Evolutionary conservation across 2,329 filamentous ascomycete genomes (phyloP).

Genomic region (Nigrograna mackinnonii): DNA sequence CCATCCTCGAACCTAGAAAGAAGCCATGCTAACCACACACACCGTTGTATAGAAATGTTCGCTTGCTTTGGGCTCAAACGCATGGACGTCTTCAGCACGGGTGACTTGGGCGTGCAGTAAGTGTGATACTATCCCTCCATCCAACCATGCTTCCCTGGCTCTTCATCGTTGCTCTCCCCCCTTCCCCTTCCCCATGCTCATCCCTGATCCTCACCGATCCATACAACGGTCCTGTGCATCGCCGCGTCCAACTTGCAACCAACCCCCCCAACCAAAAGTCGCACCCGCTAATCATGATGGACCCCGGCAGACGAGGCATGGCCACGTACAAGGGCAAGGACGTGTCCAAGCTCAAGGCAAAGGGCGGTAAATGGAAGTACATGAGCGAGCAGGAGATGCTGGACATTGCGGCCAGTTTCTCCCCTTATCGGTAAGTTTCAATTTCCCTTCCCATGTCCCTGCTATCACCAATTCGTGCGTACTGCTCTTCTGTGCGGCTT

Average conservation of each 20-base stretch:
- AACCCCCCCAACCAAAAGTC: too few relatives aligned
- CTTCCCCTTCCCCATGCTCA: too few relatives aligned
- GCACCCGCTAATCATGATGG: too few relatives aligned
- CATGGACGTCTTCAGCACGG: constrained; percentile 89
- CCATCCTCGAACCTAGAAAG: too few relatives aligned
- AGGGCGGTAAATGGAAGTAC: constrained; percentile 81
- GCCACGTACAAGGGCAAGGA: constrained; percentile 83
- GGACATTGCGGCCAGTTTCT: constrained; percentile 76
- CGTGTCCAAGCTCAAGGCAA: constrained; percentile 79
- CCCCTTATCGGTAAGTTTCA: constrained; percentile 70
- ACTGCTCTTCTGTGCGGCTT: constrained; percentile 6
- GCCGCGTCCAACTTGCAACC: too few relatives aligned
- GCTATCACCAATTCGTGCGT: constrained; percentile 3
- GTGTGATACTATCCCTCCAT: constrained; percentile 28
- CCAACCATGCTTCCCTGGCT: too few relatives aligned
- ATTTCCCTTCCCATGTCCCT: neutral
- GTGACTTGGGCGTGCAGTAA: constrained; percentile 88
- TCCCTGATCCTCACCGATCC: too few relatives aligned
- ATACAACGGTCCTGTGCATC: too few relatives aligned
- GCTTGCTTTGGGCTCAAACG: constrained; percentile 93
- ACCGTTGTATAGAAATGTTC: constrained; percentile 81
- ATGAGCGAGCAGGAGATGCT: constrained; percentile 94
- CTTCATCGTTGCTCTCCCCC: too few relatives aligned
- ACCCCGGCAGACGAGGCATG: constrained; percentile 72
- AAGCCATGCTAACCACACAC: too few relatives aligned